Conservation (phyloP, 1,284 basidiomycete species). For the Takashimella koratensis region DNA sequence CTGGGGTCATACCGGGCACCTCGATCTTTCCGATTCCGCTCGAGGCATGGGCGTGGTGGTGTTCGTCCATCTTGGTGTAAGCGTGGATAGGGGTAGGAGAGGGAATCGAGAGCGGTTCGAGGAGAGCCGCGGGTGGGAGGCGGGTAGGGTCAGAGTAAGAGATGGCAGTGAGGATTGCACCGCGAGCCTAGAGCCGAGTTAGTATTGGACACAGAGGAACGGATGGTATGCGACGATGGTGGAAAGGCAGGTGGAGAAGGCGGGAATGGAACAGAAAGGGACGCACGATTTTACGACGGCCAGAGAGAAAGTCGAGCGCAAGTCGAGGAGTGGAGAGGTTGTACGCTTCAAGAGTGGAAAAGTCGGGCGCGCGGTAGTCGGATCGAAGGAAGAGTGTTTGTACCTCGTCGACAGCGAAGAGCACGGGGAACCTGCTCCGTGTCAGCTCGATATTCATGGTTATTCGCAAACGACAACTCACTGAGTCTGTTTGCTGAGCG, state of each 20-base stretch:
- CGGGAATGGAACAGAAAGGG: background rate
- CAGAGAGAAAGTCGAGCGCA: slow-evolving; percentile 71
- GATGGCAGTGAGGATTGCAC: slow-evolving; percentile 38
- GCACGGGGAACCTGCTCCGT: slow-evolving; percentile 61
- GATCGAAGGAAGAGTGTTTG: slow-evolving; percentile 73
- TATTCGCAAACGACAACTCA: no score
- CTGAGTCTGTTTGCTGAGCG: slow-evolving; percentile 65
- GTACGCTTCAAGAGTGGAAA: slow-evolving; percentile 65
- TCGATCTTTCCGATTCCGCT: slow-evolving; percentile 32
- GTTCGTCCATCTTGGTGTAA: slow-evolving; percentile 37
- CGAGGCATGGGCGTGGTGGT: slow-evolving; percentile 36
- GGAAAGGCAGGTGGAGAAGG: background rate
- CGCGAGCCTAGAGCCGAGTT: slow-evolving; percentile 14
- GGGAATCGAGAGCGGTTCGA: slow-evolving; percentile 23
- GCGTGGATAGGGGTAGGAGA: slow-evolving; percentile 28
- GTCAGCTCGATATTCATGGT: slow-evolving; percentile 4
- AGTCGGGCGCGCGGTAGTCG: slow-evolving; percentile 75
- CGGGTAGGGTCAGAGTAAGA: slow-evolving; percentile 28
- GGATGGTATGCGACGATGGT: background rate
- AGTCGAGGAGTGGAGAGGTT: slow-evolving; percentile 77
- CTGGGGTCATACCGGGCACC: slow-evolving; percentile 39
- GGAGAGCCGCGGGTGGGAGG: slow-evolving; percentile 27
- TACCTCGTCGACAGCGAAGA: slow-evolving; percentile 82
- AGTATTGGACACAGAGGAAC: background rate
- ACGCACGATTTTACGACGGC: slow-evolving; percentile 64